phyloP scores from a whole-genome alignment of 805 yeast genomes.

The Candida vaughaniae region DNA sequence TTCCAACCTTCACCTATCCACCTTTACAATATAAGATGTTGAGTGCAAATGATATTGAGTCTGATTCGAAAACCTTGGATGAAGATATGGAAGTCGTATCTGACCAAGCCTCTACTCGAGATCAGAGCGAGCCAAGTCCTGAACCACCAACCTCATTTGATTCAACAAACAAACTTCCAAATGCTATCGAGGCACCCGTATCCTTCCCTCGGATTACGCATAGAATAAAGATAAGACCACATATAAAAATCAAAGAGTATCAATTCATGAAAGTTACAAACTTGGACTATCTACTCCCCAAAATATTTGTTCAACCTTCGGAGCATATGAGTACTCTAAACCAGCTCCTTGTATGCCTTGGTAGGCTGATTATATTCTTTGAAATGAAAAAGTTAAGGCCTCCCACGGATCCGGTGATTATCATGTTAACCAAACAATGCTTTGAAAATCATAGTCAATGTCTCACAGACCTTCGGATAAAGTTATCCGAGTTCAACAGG shows the following conservation, averaged over 20 bases:
- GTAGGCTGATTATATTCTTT: constrained; percentile 16
- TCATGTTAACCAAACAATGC: constrained; percentile 11
- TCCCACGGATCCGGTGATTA: constrained; percentile 5
- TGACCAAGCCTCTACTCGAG: not conserved
- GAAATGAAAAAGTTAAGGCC: constrained; percentile 7
- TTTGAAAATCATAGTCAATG: constrained; percentile 16
- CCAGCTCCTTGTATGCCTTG: constrained; percentile 18
- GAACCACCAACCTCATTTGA: not conserved
- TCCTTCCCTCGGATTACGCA: constrained; percentile 1
- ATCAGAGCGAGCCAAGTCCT: not conserved
- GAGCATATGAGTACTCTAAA: constrained; percentile 8
- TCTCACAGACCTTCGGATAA: constrained; percentile 8
- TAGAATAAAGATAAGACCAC: constrained; percentile 1
- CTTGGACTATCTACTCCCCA: constrained; percentile 13
- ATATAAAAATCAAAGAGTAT: constrained; percentile 10
- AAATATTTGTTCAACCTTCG: constrained; percentile 4
- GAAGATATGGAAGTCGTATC: not conserved
- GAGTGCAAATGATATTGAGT: constrained; percentile 18
- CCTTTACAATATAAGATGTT: constrained; percentile 22
- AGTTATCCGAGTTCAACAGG: constrained; percentile 6
- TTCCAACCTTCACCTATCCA: constrained; percentile 21
- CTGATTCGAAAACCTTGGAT: constrained; percentile 18
- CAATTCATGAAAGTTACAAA: constrained; percentile 12
- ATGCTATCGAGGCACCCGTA: not conserved
- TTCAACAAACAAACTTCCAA: constrained; percentile 1